Percentiles rank a stretch among this genome's conserved stretches.
phyloP scores from a whole-genome alignment of 345 rosid species.

The Euclidium syriacum region DNA sequence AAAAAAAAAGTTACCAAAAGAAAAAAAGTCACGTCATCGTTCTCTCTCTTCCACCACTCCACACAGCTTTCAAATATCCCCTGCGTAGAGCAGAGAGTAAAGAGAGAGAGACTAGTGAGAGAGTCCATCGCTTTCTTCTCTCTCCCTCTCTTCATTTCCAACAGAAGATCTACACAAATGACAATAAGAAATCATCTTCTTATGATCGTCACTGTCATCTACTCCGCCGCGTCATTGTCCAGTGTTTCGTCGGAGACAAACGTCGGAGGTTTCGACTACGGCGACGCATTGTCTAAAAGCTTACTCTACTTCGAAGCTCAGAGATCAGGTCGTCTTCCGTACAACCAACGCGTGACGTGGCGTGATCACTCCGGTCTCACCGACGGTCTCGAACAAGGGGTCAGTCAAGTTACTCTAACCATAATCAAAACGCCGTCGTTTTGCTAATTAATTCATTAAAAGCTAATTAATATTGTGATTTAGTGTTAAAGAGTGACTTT shows the following conservation, averaged over 20 bases:
- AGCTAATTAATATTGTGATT: background rate
- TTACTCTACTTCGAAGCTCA: slow-evolving; percentile 92
- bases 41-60: slow-evolving; percentile 23
- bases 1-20: background rate
- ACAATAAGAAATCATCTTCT: background rate
- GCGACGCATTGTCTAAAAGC: slow-evolving; percentile 77
- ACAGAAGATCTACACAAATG: background rate
- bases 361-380: slow-evolving; percentile 91
- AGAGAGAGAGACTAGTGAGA: slow-evolving; percentile 22
- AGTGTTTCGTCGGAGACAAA: slow-evolving; percentile 6
- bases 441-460: background rate
- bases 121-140: slow-evolving; percentile 26
- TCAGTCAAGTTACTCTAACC: slow-evolving; percentile 30
- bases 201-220: background rate
- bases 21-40: slow-evolving; percentile 17
- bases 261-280: slow-evolving; percentile 39
- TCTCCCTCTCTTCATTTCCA: slow-evolving; percentile 14
- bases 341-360: slow-evolving; percentile 84
- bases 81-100: slow-evolving; percentile 13
- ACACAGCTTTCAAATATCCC: slow-evolving; percentile 29
- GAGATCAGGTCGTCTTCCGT: slow-evolving; percentile 83
- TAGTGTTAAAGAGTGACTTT: background rate
- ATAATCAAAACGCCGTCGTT: too few relatives aligned
- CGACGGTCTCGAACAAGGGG: slow-evolving; percentile 97
- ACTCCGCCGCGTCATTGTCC: background rate